Conservation (phyloP, 2,329 filamentous ascomycete genomes). For the Aspergillus bombycis region DNA sequence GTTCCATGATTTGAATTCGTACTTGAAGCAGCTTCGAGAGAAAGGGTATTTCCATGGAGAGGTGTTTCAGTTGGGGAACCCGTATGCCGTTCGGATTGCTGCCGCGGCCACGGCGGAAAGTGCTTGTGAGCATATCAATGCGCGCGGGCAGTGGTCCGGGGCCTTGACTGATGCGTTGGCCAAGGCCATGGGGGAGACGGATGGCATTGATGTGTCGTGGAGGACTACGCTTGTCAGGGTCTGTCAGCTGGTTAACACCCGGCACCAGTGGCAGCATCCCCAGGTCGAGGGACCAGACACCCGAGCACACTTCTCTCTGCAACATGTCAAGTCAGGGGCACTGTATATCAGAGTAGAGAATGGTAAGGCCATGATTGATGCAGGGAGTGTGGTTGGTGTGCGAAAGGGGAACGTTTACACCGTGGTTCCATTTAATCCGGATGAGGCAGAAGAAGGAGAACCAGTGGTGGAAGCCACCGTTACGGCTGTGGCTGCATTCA, state of each 20-base stretch:
- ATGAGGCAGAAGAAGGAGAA: not conserved
- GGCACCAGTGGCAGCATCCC: slow-evolving; percentile 5
- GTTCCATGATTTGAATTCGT: not conserved
- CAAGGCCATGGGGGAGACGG: not conserved
- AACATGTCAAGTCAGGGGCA: not conserved
- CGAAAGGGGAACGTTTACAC: not conserved
- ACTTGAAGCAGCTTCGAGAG: not conserved
- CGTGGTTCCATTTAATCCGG: not conserved
- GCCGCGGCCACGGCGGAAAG: not conserved
- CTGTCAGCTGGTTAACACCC: slow-evolving; percentile 2
- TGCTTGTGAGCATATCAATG: slow-evolving; percentile 6
- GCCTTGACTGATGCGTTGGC: slow-evolving; percentile 7
- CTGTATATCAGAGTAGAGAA: not conserved
- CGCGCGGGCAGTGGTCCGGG: slow-evolving; percentile 2
- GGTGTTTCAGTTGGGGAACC: not conserved
- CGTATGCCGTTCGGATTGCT: slow-evolving; percentile 5
- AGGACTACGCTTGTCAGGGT: slow-evolving; percentile 4
- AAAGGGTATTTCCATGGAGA: slow-evolving; percentile 1
- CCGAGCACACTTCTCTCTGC: slow-evolving; percentile 1
- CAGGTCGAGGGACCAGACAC: slow-evolving; percentile 1
- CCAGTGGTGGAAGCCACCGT: not conserved
- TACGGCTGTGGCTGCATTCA: not conserved
- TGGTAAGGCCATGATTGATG: not conserved
- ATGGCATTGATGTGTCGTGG: slow-evolving; percentile 3
- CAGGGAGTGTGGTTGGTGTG: not conserved